Evolutionary conservation across 345 rosid species (phyloP).

Genomic region (Eutrema heterophyllum): DNA sequence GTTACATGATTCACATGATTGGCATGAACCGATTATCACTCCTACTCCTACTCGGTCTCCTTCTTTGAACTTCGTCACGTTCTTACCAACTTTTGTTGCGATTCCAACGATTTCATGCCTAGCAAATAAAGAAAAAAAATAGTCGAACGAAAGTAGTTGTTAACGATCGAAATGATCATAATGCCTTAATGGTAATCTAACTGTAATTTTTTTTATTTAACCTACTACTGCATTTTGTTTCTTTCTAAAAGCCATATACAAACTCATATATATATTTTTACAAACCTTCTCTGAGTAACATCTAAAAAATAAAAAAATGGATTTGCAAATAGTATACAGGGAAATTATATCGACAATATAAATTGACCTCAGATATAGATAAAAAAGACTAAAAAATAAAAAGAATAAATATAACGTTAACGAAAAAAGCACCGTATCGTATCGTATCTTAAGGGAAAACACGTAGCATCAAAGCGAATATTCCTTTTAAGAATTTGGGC

Average conservation of each 20-base stretch:
- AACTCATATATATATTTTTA: neutral
- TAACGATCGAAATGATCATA: neutral
- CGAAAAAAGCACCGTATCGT: neutral
- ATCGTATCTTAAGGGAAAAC: neutral
- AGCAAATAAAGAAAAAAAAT: neutral
- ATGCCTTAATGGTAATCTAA: neutral
- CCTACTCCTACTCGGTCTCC: conserved; percentile 65
- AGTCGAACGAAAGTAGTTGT: neutral
- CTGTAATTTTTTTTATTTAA: neutral
- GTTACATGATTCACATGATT: conserved; percentile 41
- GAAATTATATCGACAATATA: neutral
- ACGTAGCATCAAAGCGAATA: conserved; percentile 28
- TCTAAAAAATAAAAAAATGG: neutral
- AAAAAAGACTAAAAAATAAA: neutral
- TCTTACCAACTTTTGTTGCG: conserved; percentile 50
- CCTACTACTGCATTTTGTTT: neutral
- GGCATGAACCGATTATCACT: conserved; percentile 47
- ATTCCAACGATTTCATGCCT: conserved; percentile 61
- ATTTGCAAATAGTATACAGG: neutral
- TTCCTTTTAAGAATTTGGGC: conserved; percentile 6
- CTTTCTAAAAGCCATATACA: no score
- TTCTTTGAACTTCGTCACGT: conserved; percentile 48
- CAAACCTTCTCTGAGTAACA: neutral
- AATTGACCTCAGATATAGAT: neutral
- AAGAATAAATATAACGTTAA: neutral